Conservation (phyloP, 495 filamentous ascomycete genomes). For the Ramalina intermedia region DNA sequence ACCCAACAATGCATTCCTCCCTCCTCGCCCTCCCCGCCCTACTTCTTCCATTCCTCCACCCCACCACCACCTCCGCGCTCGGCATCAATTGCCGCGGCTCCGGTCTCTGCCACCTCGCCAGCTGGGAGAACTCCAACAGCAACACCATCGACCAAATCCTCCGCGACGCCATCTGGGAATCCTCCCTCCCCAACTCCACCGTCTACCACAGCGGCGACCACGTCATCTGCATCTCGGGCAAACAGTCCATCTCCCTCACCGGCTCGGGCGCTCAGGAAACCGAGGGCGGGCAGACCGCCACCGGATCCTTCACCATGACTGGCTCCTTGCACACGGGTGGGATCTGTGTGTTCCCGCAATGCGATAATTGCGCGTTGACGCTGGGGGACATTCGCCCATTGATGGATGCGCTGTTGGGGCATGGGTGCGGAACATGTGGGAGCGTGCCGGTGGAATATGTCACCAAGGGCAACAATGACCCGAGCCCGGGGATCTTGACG, state of each 20-base stretch:
- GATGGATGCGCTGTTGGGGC: constrained; percentile 11
- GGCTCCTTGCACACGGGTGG: background rate
- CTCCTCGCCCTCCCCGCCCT: background rate
- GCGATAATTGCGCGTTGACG: background rate
- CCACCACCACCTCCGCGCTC: constrained; percentile 1
- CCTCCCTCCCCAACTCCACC: background rate
- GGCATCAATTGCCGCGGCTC: constrained; percentile 11
- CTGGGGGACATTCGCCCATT: constrained; percentile 4
- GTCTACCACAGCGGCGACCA: constrained; percentile 6
- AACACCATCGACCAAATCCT: constrained; percentile 2
- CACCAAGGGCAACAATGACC: constrained; percentile 14
- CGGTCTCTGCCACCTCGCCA: constrained; percentile 4
- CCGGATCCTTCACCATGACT: no score
- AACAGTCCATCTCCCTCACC: constrained; percentile 2
- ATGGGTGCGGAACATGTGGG: constrained; percentile 15
- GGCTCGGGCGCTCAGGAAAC: background rate
- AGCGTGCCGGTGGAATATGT: constrained; percentile 16
- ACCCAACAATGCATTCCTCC: constrained; percentile 2
- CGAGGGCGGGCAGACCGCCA: no score
- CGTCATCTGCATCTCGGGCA: constrained; percentile 6
- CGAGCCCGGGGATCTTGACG: constrained; percentile 14
- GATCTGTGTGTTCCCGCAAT: constrained; percentile 1
- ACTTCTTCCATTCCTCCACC: background rate
- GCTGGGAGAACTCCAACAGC: constrained; percentile 1
- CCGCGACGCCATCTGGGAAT: constrained; percentile 6